Percentiles rank a stretch among this genome's conserved stretches.
Evolutionary conservation across 1,284 basidiomycete species (phyloP).

Genomic region (Inonotus obliquus): DNA sequence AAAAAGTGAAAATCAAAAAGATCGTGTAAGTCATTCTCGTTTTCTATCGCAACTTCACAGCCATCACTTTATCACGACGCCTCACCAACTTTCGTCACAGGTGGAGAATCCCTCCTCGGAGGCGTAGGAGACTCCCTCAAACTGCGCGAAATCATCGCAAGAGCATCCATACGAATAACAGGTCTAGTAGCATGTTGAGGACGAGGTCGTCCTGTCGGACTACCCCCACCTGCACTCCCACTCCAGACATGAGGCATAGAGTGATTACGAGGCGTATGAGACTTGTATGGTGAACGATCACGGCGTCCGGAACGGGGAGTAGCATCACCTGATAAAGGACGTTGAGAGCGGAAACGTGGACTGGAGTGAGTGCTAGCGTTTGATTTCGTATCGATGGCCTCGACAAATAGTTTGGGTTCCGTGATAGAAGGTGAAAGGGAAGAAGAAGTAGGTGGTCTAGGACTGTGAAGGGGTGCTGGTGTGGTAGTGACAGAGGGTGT

Average conservation of each 20-base stretch:
- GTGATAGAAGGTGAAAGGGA: background rate
- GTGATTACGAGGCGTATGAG: constrained; percentile 19
- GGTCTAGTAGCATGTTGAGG: constrained; percentile 19
- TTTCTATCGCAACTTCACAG: background rate
- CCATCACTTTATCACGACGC: background rate
- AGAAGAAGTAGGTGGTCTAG: background rate
- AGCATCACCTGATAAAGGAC: constrained; percentile 12
- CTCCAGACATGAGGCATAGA: constrained; percentile 18
- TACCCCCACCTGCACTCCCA: background rate
- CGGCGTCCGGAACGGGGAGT: constrained; percentile 3
- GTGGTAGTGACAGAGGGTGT: constrained; percentile 1
- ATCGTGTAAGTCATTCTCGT: background rate
- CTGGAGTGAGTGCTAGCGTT: background rate
- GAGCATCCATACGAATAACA: constrained; percentile 19
- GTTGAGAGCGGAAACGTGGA: constrained; percentile 7
- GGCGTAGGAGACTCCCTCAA: constrained; percentile 13
- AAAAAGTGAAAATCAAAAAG: background rate
- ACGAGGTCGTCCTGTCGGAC: constrained; percentile 4
- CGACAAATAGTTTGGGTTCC: background rate
- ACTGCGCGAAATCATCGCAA: constrained; percentile 19
- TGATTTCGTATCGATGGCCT: background rate
- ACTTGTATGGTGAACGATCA: constrained; percentile 14
- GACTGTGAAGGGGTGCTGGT: background rate
- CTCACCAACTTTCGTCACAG: background rate
- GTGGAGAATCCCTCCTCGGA: constrained; percentile 4